Conservation (phyloP, 306 rosid genomes). For the Dicorynia guianensis region DNA sequence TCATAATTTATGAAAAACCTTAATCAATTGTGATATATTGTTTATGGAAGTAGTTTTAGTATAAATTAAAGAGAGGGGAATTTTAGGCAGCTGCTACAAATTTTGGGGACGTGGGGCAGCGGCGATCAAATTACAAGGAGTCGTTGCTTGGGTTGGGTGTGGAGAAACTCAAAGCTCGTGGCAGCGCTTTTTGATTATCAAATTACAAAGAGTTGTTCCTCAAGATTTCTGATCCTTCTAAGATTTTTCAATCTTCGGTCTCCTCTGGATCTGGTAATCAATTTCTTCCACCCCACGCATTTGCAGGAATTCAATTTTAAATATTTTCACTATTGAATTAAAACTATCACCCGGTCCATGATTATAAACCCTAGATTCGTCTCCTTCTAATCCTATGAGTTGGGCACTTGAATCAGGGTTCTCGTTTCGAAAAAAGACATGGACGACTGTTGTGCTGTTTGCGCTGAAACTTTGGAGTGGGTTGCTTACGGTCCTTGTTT, state of each 20-base stretch:
- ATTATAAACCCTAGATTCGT: constrained; percentile 22
- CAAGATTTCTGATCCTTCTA: constrained; percentile 17
- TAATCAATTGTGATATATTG: too few species aligned
- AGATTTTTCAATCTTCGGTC: background rate
- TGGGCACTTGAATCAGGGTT: constrained; percentile 42
- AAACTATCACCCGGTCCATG: background rate
- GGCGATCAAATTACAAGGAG: background rate
- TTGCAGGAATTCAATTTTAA: background rate
- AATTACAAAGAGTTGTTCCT: too few species aligned
- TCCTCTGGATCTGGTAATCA: background rate
- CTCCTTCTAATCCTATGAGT: constrained; percentile 9
- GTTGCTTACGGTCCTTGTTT: constrained; percentile 93
- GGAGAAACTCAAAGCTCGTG: background rate
- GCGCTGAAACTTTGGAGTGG: constrained; percentile 95
- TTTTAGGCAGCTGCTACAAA: too few species aligned
- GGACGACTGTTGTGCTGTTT: constrained; percentile 97
- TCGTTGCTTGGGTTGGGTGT: background rate
- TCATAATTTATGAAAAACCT: too few species aligned
- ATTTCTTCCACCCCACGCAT: constrained; percentile 25
- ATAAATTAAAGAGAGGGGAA: too few species aligned
- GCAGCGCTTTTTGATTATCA: background rate
- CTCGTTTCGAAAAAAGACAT: constrained; percentile 40
- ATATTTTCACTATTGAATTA: background rate
- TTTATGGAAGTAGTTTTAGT: too few species aligned
- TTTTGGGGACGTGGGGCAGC: too few species aligned